A percentile compares a stretch with the other conserved stretches of the same genome.
phyloP scores from a whole-genome alignment of 805 yeast species.

The Candida rishiriensis region DNA sequence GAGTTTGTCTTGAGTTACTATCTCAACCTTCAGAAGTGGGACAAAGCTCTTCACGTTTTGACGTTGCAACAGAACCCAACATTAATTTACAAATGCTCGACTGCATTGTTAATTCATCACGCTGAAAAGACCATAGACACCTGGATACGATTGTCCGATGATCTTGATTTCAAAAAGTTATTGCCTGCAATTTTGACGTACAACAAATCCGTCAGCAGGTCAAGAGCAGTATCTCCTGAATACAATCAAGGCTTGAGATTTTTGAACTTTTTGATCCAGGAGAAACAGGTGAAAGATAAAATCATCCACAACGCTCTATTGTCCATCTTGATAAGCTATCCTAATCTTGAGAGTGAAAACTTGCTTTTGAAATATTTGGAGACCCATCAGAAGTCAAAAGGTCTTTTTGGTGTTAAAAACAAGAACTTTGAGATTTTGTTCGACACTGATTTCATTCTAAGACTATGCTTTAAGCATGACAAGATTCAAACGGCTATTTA shows the following conservation, averaged over 20 bases:
- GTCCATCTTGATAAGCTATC: conserved; percentile 56
- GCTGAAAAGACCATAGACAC: conserved; percentile 70
- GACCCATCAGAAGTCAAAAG: conserved; percentile 14
- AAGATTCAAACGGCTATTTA: conserved; percentile 64
- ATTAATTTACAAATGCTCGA: conserved; percentile 62
- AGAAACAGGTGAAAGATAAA: conserved; percentile 37
- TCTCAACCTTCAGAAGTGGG: conserved; percentile 69
- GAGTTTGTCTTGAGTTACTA: conserved; percentile 66
- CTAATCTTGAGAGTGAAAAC: conserved; percentile 38
- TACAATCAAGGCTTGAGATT: conserved; percentile 66
- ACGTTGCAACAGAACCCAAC: conserved; percentile 43
- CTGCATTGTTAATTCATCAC: conserved; percentile 59
- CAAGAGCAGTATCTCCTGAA: conserved; percentile 32
- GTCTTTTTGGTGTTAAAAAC: conserved; percentile 9
- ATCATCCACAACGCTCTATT: conserved; percentile 68
- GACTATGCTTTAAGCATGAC: conserved; percentile 61
- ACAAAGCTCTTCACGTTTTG: conserved; percentile 57
- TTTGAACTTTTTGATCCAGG: conserved; percentile 49
- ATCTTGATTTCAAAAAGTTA: conserved; percentile 56
- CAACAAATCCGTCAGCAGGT: conserved; percentile 40
- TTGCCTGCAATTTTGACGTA: conserved; percentile 75
- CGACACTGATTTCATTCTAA: conserved; percentile 69
- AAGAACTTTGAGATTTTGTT: conserved; percentile 35
- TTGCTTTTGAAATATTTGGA: conserved; percentile 48
- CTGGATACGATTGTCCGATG: conserved; percentile 60